Evolutionary conservation across 331 rosid species (phyloP).

Genomic region (Quercus lobata): DNA sequence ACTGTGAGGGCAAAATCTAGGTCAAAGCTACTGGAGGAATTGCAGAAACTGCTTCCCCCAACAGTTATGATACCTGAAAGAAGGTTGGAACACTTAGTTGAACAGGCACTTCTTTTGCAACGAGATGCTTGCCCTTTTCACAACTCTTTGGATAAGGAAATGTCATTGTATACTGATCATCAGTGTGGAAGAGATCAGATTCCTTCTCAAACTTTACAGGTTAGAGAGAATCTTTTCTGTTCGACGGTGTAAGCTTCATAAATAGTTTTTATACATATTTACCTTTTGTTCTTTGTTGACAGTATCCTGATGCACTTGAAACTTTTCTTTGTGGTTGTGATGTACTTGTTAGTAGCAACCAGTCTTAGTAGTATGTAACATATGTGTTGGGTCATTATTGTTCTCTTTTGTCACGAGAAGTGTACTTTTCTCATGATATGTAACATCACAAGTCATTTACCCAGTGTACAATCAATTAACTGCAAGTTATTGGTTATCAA

Average conservation of each 20-base stretch:
- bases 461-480: not conserved
- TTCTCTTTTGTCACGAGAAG: not conserved
- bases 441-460: not conserved
- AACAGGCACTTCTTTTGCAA: constrained; percentile 92
- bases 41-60: constrained; percentile 93
- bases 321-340: not conserved
- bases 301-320: not conserved
- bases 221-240: constrained; percentile 32
- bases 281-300: not conserved
- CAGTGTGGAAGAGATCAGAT: constrained; percentile 82
- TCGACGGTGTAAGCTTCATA: constrained; percentile 1
- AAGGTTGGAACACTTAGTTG: constrained; percentile 92
- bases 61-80: constrained; percentile 86
- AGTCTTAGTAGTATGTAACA: not conserved
- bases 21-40: constrained; percentile 72
- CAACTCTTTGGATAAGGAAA: constrained; percentile 73
- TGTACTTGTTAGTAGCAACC: not conserved
- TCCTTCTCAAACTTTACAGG: constrained; percentile 93
- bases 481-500: not conserved
- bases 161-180: constrained; percentile 92
- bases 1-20: constrained; percentile 44
- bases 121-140: constrained; percentile 90
- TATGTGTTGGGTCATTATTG: not conserved
- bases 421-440: not conserved
- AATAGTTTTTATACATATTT: constrained; percentile 11